These are phyloP conservation scores for Amanita fuliginea DNA, from an alignment of 768 basidiomycete genomes.

Conservation along the genomic window DNA sequence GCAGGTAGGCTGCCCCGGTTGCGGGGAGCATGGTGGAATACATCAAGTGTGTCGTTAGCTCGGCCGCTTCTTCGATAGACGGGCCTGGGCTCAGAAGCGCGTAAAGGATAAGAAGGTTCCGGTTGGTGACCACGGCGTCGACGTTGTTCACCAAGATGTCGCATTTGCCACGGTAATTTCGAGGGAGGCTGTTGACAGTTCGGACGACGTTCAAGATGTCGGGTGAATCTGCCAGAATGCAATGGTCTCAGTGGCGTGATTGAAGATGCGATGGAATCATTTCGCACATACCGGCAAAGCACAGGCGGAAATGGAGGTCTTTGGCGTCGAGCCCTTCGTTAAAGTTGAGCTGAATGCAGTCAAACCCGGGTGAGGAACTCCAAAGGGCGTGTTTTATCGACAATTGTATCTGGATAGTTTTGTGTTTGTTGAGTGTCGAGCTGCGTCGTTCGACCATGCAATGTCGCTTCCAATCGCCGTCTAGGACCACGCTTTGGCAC, in stretches of 20 bases:
- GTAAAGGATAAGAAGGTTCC: conserved; percentile 16
- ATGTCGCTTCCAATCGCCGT: conserved; percentile 20
- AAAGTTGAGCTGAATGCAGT: conserved; percentile 2
- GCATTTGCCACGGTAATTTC: conserved; percentile 13
- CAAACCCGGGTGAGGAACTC: background rate
- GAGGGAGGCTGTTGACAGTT: conserved; percentile 18
- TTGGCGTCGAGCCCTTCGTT: conserved; percentile 2
- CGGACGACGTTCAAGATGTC: conserved; percentile 21
- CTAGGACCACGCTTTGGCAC: conserved; percentile 1
- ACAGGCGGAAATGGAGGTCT: conserved; percentile 12
- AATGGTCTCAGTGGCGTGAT: background rate
- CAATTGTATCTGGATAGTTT: background rate
- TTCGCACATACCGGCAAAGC: conserved; percentile 19
- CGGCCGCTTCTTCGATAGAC: conserved; percentile 29
- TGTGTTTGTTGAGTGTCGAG: conserved; percentile 6
- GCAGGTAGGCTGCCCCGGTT: conserved; percentile 22
- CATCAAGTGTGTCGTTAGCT: conserved; percentile 30
- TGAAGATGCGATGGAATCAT: background rate
- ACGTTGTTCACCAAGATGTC: conserved; percentile 15
- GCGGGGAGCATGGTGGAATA: conserved; percentile 28
- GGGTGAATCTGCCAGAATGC: background rate
- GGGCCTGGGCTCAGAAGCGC: conserved; percentile 19
- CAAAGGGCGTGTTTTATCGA: background rate
- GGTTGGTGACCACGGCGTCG: conserved; percentile 13
- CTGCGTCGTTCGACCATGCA: conserved; percentile 21